Conservation (phyloP, 805 yeast genomes). For the Brettanomyces custersianus region DNA sequence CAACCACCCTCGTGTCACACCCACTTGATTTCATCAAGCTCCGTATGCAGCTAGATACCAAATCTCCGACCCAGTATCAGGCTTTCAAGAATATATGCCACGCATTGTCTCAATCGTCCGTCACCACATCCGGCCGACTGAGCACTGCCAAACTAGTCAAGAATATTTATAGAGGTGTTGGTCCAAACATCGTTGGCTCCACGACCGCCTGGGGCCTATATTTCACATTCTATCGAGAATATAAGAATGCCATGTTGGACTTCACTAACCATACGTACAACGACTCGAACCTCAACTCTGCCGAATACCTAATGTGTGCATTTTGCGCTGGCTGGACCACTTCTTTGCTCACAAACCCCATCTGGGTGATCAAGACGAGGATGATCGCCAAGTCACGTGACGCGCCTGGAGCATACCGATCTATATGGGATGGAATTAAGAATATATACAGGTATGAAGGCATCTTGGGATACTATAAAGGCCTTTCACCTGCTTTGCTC, state of each 20-base stretch:
- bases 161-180: constrained; percentile 62
- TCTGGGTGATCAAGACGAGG: constrained; percentile 93
- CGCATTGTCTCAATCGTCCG: constrained; percentile 11
- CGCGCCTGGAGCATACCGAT: constrained; percentile 44
- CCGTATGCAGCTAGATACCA: constrained; percentile 59
- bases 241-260: constrained; percentile 29
- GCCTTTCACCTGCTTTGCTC: constrained; percentile 64
- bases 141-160: constrained; percentile 5
- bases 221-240: constrained; percentile 64
- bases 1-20: constrained; percentile 74
- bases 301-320: constrained; percentile 45
- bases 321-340: constrained; percentile 69
- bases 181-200: constrained; percentile 77
- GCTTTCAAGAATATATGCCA: constrained; percentile 18
- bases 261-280: constrained; percentile 9
- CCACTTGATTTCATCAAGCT: constrained; percentile 85
- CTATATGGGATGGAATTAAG: constrained; percentile 46
- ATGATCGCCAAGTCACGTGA: constrained; percentile 50
- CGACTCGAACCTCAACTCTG: constrained; percentile 31
- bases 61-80: constrained; percentile 21
- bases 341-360: constrained; percentile 75
- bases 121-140: constrained; percentile 1
- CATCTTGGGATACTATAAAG: constrained; percentile 69
- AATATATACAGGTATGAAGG: constrained; percentile 48
- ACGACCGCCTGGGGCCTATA: constrained; percentile 85